A percentile compares a stretch with the other conserved stretches of the same genome.
Evolutionary conservation across 2,329 filamentous ascomycete species (phyloP).

Genomic region (Ophiostoma piceae): DNA sequence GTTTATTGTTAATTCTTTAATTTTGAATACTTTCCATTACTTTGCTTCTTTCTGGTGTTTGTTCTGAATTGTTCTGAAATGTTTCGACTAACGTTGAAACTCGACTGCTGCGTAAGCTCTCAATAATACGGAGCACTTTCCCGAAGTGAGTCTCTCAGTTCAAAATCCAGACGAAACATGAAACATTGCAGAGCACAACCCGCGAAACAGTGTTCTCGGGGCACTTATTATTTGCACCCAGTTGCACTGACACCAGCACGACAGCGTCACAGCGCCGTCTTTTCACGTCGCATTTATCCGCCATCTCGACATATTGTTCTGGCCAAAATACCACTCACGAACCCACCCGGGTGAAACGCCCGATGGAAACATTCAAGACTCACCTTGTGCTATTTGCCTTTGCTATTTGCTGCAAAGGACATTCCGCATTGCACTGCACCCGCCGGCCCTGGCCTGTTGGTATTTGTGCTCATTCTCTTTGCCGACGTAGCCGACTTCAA

Average conservation of each 20-base stretch:
- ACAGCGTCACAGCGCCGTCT: too few species aligned
- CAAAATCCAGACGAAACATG: background rate
- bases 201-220: too few species aligned
- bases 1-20: constrained; percentile 4
- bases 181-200: background rate
- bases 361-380: background rate
- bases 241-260: too few species aligned
- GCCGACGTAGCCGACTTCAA: background rate
- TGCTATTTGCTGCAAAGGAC: background rate
- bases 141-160: too few species aligned
- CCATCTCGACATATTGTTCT: background rate
- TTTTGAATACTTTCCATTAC: background rate
- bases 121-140: background rate
- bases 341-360: background rate
- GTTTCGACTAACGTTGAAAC: background rate
- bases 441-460: background rate
- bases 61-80: background rate
- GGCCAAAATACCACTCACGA: background rate
- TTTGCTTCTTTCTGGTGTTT: background rate
- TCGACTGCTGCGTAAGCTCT: background rate
- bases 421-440: too few species aligned
- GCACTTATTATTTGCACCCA: too few species aligned
- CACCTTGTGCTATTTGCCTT: background rate
- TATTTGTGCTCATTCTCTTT: background rate
- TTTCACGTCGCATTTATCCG: background rate